Evolutionary conservation across 1,139 yeast species (phyloP).

Genomic region (Hansenula sp.): DNA sequence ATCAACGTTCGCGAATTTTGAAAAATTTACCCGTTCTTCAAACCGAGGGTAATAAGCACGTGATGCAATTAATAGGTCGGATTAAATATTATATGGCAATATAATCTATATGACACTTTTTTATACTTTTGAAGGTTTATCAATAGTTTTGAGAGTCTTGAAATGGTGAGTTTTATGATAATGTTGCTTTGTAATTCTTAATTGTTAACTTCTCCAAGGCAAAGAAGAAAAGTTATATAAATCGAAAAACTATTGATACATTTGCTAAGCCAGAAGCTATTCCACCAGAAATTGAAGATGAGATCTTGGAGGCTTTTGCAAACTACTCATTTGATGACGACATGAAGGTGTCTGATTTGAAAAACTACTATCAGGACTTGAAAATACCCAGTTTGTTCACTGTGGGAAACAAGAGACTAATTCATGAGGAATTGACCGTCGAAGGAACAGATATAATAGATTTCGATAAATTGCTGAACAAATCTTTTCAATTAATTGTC

Average conservation of each 20-base stretch:
- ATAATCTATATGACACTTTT: too few relatives aligned
- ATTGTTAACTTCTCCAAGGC: background rate
- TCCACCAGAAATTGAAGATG: constrained; percentile 38
- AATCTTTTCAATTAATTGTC: constrained; percentile 34
- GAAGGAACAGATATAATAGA: constrained; percentile 37
- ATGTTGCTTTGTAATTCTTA: too few relatives aligned
- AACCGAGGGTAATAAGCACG: too few relatives aligned
- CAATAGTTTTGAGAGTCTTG: too few relatives aligned
- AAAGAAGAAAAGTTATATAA: constrained; percentile 12
- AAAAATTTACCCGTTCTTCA: too few relatives aligned
- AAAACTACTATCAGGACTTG: constrained; percentile 24
- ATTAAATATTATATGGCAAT: too few relatives aligned
- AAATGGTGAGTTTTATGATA: too few relatives aligned
- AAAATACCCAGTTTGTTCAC: constrained; percentile 25
- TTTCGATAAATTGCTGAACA: constrained; percentile 36
- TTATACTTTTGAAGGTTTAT: too few relatives aligned
- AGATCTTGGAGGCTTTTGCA: constrained; percentile 33
- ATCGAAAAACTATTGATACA: constrained; percentile 20
- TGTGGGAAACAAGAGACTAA: constrained; percentile 17
- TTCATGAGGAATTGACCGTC: constrained; percentile 22
- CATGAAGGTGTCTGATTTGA: constrained; percentile 27
- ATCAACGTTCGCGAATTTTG: too few relatives aligned
- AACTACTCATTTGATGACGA: constrained; percentile 32
- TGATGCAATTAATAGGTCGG: too few relatives aligned
- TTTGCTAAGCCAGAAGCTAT: constrained; percentile 26